Conservation (phyloP, 208 protist genomes). For the Lotmaria passim region DNA sequence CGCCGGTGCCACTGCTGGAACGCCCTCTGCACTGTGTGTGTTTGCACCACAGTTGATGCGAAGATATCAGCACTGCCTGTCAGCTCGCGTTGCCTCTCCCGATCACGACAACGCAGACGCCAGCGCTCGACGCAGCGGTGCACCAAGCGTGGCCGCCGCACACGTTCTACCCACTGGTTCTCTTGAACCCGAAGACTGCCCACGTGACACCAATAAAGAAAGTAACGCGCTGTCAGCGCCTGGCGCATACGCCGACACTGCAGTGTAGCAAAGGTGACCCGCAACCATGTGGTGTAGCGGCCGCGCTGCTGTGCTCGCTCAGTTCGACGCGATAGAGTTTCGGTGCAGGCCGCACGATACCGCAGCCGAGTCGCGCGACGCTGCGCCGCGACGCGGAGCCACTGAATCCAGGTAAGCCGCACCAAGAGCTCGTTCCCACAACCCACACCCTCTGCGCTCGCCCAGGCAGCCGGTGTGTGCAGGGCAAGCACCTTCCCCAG, state of each 20-base stretch:
- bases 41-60: constrained; percentile 10
- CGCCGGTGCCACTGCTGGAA: constrained; percentile 12
- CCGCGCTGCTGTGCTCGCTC: not conserved
- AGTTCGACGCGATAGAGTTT: not conserved
- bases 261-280: constrained; percentile 8
- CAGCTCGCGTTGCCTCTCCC: not conserved
- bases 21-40: not conserved
- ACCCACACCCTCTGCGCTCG: not conserved
- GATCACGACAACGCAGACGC: not conserved
- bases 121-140: constrained; percentile 9
- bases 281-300: constrained; percentile 25
- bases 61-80: constrained; percentile 1
- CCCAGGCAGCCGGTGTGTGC: constrained; percentile 14
- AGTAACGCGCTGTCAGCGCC: constrained; percentile 4
- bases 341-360: constrained; percentile 1
- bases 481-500: not conserved
- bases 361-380: constrained; percentile 26
- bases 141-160: not conserved
- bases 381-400: constrained; percentile 31
- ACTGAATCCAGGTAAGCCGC: constrained; percentile 34
- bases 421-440: constrained; percentile 1
- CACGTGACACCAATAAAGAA: constrained; percentile 1
- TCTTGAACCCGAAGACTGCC: not conserved
- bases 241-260: constrained; percentile 1
- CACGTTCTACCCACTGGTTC: not conserved